Evolutionary conservation across 805 yeast species (phyloP).

Genomic region (Nakazawaea siamensis): DNA sequence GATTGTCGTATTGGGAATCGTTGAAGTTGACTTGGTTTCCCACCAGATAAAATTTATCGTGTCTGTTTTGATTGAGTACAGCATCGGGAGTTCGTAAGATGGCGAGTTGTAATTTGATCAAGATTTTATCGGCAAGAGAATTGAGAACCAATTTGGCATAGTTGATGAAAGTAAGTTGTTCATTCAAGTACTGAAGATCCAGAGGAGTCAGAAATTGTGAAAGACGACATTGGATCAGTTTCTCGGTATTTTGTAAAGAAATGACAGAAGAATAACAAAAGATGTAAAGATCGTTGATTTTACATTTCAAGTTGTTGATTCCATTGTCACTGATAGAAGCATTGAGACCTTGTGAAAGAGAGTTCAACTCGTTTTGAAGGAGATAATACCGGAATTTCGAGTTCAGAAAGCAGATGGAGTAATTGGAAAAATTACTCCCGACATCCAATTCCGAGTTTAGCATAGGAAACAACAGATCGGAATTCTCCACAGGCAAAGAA

Average conservation of each 20-base stretch:
- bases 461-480: slow-evolving; percentile 5
- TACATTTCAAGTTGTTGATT: slow-evolving; percentile 34
- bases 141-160: slow-evolving; percentile 39
- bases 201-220: background rate
- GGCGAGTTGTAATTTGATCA: slow-evolving; percentile 30
- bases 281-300: slow-evolving; percentile 41
- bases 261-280: slow-evolving; percentile 41
- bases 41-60: slow-evolving; percentile 4
- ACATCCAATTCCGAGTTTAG: background rate
- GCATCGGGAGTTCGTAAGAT: slow-evolving; percentile 19
- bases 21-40: background rate
- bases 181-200: slow-evolving; percentile 7
- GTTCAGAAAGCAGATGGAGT: slow-evolving; percentile 15
- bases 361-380: slow-evolving; percentile 45
- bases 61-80: slow-evolving; percentile 3
- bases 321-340: slow-evolving; percentile 31
- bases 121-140: slow-evolving; percentile 49
- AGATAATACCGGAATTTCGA: slow-evolving; percentile 26
- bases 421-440: slow-evolving; percentile 9
- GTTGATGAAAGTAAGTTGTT: slow-evolving; percentile 34
- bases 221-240: background rate
- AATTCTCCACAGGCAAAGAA: slow-evolving; percentile 16
- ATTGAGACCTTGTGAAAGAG: slow-evolving; percentile 39
- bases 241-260: slow-evolving; percentile 23
- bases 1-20: background rate